Conservation (phyloP, 2,329 filamentous ascomycete species). For the Aspergillus amoenus region DNA sequence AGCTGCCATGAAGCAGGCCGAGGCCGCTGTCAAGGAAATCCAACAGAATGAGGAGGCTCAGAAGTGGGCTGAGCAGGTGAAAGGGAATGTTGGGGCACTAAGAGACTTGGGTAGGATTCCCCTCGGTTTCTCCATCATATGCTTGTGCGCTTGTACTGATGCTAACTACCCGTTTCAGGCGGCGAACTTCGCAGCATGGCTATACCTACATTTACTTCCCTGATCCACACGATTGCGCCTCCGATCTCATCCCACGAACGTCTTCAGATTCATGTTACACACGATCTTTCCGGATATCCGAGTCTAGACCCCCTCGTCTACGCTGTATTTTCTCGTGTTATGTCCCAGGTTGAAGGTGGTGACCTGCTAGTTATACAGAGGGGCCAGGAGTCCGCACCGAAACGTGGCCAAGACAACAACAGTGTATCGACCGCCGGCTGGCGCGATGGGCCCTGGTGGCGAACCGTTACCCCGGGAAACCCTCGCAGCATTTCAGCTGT, state of each 20-base stretch:
- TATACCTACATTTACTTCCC: constrained; percentile 89
- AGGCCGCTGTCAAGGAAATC: constrained; percentile 90
- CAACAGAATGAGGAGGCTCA: constrained; percentile 95
- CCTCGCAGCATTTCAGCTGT: constrained; percentile 76
- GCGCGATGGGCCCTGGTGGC: constrained; percentile 97
- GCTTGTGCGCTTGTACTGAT: neutral
- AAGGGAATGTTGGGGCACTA: constrained; percentile 79
- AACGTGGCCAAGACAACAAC: constrained; percentile 55
- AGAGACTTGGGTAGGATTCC: constrained; percentile 66
- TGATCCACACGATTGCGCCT: constrained; percentile 91
- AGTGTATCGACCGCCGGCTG: constrained; percentile 58
- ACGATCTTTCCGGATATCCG: constrained; percentile 92
- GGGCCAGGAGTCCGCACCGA: constrained; percentile 77
- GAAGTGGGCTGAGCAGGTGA: constrained; percentile 92
- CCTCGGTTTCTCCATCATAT: neutral
- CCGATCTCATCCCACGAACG: constrained; percentile 97
- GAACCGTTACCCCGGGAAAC: constrained; percentile 56
- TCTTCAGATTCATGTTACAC: constrained; percentile 94
- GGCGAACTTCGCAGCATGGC: constrained; percentile 84
- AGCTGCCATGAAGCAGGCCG: constrained; percentile 77
- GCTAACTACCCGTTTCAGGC: constrained; percentile 53
- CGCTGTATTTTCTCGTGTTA: constrained; percentile 87
- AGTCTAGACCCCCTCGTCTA: constrained; percentile 92
- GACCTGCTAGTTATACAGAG: constrained; percentile 93
- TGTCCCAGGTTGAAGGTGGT: constrained; percentile 98